phyloP scores from a whole-genome alignment of 768 basidiomycete species.

The Hericium coralloides region DNA sequence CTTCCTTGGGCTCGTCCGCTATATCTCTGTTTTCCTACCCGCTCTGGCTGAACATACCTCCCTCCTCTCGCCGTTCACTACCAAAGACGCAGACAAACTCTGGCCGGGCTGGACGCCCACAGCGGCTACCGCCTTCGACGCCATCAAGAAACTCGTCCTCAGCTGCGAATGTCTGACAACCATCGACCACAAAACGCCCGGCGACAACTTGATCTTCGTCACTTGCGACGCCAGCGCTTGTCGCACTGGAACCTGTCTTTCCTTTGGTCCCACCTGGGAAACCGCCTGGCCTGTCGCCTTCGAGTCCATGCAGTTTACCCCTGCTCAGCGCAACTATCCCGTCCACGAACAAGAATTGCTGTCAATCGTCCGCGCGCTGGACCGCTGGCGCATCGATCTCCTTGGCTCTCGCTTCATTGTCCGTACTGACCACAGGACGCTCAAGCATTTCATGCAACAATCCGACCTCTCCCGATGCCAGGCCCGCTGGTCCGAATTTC shows the following conservation, averaged over 20 bases:
- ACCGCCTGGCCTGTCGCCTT: neutral
- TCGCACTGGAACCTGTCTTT: neutral
- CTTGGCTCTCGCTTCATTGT: neutral
- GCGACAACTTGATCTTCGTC: neutral
- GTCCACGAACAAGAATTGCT: neutral
- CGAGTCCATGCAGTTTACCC: neutral
- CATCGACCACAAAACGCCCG: neutral
- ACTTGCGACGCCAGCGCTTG: neutral
- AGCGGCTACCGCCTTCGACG: neutral
- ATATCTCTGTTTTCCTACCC: neutral
- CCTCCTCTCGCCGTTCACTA: neutral
- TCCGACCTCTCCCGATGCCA: neutral
- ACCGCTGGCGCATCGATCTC: neutral
- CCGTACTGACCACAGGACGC: neutral
- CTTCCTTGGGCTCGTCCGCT: neutral
- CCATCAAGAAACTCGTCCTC: conserved; percentile 2
- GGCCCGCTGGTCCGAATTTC: neutral
- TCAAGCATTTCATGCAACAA: neutral
- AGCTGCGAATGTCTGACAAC: neutral
- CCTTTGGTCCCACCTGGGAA: neutral
- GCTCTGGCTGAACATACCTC: neutral
- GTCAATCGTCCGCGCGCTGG: neutral
- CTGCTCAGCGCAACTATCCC: neutral
- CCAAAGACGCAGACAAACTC: neutral
- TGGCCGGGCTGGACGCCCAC: neutral